Evolutionary conservation across 1,139 yeast genomes (phyloP).

Genomic region (Insectozyma bohioensis): DNA sequence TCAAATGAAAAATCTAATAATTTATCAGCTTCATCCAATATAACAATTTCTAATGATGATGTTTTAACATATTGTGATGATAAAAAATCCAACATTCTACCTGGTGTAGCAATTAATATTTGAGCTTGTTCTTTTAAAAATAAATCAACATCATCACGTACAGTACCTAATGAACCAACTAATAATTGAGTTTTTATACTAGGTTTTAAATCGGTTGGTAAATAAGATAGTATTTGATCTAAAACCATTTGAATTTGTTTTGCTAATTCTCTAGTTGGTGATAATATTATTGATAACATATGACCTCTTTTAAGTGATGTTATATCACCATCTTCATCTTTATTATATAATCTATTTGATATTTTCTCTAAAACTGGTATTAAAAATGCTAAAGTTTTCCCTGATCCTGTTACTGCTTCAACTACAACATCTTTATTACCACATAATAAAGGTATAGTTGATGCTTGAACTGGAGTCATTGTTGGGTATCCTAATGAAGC

Average conservation of each 20-base stretch:
- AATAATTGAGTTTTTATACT: conserved; percentile 64
- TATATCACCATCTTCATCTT: conserved; percentile 21
- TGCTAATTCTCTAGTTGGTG: conserved; percentile 94
- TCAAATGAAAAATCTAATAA: conserved; percentile 78
- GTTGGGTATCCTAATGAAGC: conserved; percentile 68
- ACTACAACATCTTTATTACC: conserved; percentile 96
- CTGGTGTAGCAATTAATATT: conserved; percentile 89
- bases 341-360: conserved; percentile 28
- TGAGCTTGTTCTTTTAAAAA: conserved; percentile 62
- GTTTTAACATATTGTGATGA: conserved; percentile 51
- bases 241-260: conserved; percentile 76
- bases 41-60: conserved; percentile 65
- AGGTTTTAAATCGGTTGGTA: conserved; percentile 43
- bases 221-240: conserved; percentile 54
- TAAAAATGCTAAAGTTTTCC: conserved; percentile 86
- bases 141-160: conserved; percentile 69
- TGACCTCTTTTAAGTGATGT: conserved; percentile 55
- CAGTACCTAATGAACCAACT: conserved; percentile 74
- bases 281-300: conserved; percentile 68
- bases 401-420: conserved; percentile 96
- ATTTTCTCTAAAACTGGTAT: conserved; percentile 78
- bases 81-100: conserved; percentile 77
- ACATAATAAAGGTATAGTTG: conserved; percentile 83
- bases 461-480: conserved; percentile 98
- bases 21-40: conserved; percentile 92